Conservation (phyloP, 2,329 filamentous ascomycete genomes). For the Daldinia eschscholtzii region DNA sequence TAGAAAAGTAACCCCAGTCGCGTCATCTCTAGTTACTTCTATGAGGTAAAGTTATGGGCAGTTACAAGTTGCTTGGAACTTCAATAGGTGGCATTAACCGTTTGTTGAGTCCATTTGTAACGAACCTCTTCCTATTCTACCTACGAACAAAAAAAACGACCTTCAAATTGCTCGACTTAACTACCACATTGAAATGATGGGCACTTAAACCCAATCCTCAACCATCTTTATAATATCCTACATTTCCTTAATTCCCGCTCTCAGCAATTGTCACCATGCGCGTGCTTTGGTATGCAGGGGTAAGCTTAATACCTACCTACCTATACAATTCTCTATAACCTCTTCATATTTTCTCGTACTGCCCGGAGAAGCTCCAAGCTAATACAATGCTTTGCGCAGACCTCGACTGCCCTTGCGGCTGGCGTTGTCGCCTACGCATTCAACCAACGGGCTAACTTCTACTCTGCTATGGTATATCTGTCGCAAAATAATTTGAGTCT, state of each 20-base stretch:
- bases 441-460: conserved; percentile 96
- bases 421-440: conserved; percentile 90
- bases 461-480: conserved; percentile 96
- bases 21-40: conserved; percentile 38
- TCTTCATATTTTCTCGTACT: not conserved
- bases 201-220: conserved; percentile 50
- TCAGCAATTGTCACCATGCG: conserved; percentile 62
- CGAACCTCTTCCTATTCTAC: not conserved
- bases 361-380: conserved; percentile 20
- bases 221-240: conserved; percentile 35
- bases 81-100: conserved; percentile 45
- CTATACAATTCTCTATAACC: conserved; percentile 24
- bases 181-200: conserved; percentile 52
- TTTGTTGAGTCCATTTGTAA: conserved; percentile 8
- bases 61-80: conserved; percentile 15
- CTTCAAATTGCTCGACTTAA: conserved; percentile 12
- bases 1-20: conserved; percentile 27
- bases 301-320: conserved; percentile 54
- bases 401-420: conserved; percentile 85
- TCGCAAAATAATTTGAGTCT: conserved; percentile 96
- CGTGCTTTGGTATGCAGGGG: conserved; percentile 71
- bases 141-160: conserved; percentile 33
- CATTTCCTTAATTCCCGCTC: conserved; percentile 31
- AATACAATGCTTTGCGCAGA: conserved; percentile 60
- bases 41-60: conserved; percentile 14